Evolutionary conservation across 1,139 yeast genomes (phyloP).

Genomic region (Kodamaea plutei): DNA sequence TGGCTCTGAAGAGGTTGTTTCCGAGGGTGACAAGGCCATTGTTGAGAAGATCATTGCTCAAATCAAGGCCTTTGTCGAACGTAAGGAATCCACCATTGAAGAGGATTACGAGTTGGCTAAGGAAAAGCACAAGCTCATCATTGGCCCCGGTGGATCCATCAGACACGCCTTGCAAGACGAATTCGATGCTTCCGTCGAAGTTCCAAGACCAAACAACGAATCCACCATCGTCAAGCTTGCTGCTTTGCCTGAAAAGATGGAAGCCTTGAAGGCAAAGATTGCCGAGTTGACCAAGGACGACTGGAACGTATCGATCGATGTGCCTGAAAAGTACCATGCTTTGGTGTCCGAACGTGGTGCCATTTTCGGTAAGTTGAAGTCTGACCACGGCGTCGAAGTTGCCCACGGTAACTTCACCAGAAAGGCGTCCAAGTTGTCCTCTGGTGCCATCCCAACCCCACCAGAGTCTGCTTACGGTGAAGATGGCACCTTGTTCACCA

Average conservation of each 20-base stretch:
- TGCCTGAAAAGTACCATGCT: constrained; percentile 58
- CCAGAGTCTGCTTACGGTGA: constrained; percentile 45
- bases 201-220: constrained; percentile 61
- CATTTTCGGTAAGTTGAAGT: constrained; percentile 53
- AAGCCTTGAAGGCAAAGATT: constrained; percentile 51
- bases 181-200: constrained; percentile 56
- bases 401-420: constrained; percentile 54
- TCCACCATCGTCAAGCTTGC: constrained; percentile 43
- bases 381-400: constrained; percentile 55
- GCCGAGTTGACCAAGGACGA: constrained; percentile 51
- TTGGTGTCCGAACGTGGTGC: constrained; percentile 69
- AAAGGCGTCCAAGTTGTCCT: constrained; percentile 50
- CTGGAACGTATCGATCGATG: constrained; percentile 44
- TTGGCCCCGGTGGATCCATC: constrained; percentile 78
- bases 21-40: constrained; percentile 71
- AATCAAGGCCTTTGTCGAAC: constrained; percentile 60
- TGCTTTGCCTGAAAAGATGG: constrained; percentile 64
- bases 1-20: constrained; percentile 56
- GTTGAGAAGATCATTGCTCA: constrained; percentile 68
- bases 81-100: constrained; percentile 58
- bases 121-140: constrained; percentile 70
- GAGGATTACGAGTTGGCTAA: constrained; percentile 61
- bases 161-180: constrained; percentile 73
- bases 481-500: constrained; percentile 40
- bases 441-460: constrained; percentile 41